Base-by-base conservation (phyloP, 306 rosid species). In the Inga oerstediana region DNA sequence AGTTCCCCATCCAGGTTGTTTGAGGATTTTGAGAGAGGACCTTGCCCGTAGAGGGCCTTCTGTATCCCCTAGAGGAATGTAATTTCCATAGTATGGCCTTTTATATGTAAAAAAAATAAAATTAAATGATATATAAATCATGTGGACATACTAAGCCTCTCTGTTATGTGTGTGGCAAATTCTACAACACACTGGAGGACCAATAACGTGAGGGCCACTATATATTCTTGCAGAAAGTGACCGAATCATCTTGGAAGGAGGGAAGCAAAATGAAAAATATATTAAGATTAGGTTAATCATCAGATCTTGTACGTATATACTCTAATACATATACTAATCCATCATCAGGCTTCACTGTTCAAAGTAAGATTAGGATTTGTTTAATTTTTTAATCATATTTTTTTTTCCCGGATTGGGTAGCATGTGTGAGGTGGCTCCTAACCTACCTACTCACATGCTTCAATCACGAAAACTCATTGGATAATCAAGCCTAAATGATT, bases 141-240 rank as follows among this genome's bases (percentile, higher is more conserved):
- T 19, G 74, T 10, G 13, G 22, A 69, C 22, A 19, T 39, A 19
- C 20, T 20, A 69, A 68, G 7, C 74, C 51, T 35, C 10, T 15
- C 17, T 7, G 46, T 16, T 16, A 12, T 41, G 34, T 69, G 51
- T 43, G 75, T 70, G 19, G 51, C 75, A 12, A 46, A 72, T 24
- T 72, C 59, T 14, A 24, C 39, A 22, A 5, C 51, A 27, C 37
- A 13, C 46, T 72, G 20, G 16, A 72, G 39, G 59, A 27, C 75
- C 84, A 88, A 81, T 59, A 89, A 86, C 98, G 89, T 91, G 92
- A 89, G 76, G 71, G 85, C 89, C 94, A 90, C 88, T 24, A 11
- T 24, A 22, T 85, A 85, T 67, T 75, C 83, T 52, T 74, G 71
- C 79, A 34, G 84, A 86, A 81, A 72, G 82, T 88, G 86, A 80